Conservation (phyloP, 228 moss, liverwort and hornwort genomes). For the Sphagnum fallax region DNA sequence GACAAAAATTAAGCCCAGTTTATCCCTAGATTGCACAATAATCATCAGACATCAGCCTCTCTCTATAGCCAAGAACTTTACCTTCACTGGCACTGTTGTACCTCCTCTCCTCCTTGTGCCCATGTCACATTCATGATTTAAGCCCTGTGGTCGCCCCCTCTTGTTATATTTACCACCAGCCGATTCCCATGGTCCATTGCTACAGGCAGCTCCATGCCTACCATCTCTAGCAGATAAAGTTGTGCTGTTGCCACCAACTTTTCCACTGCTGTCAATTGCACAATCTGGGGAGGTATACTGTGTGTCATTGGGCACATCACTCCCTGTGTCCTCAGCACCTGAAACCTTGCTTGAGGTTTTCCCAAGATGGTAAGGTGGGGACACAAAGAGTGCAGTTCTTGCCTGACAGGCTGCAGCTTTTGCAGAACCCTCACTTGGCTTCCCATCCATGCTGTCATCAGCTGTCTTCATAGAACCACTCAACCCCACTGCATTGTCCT, state of each 20-base stretch:
- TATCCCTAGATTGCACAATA: no score
- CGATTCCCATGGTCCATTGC: constrained; percentile 13
- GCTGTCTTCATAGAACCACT: neutral
- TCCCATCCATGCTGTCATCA: neutral
- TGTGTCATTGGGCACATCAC: constrained; percentile 13
- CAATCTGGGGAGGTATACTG: constrained; percentile 23
- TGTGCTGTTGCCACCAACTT: constrained; percentile 13
- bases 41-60: neutral
- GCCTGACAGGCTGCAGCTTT: constrained; percentile 38
- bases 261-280: constrained; percentile 20
- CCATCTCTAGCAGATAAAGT: constrained; percentile 31
- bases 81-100: constrained; percentile 33
- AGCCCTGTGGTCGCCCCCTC: constrained; percentile 54
- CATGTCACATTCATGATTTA: constrained; percentile 27
- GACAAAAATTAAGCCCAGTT: no score
- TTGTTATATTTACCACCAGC: constrained; percentile 48
- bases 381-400: constrained; percentile 43
- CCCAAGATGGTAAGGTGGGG: constrained; percentile 23
- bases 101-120: constrained; percentile 25
- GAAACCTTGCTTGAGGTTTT: constrained; percentile 11
- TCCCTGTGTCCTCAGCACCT: neutral
- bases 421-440: constrained; percentile 5
- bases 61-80: constrained; percentile 8
- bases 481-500: neutral
- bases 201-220: constrained; percentile 45